These are phyloP conservation scores for Teunomyces funiuensis DNA, from an alignment of 805 yeast genomes.

Conservation along the genomic window DNA sequence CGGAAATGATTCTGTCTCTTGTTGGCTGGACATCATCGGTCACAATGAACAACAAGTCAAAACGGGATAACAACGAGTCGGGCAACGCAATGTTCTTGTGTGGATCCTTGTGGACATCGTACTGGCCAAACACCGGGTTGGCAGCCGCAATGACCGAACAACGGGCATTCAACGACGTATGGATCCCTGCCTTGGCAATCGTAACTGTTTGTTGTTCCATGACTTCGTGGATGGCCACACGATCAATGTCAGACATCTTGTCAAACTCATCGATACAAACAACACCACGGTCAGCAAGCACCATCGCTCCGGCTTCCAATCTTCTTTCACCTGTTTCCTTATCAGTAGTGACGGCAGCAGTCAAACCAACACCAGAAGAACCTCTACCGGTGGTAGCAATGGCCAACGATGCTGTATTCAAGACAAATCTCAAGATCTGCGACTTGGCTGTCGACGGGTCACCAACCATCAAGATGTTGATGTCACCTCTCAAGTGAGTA, in stretches of 20 bases:
- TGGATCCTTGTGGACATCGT: constrained; percentile 93
- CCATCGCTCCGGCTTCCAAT: constrained; percentile 99
- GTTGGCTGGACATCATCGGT: constrained; percentile 90
- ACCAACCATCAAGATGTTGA: constrained; percentile 94
- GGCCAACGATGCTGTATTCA: constrained; percentile 92
- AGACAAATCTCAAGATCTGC: constrained; percentile 88
- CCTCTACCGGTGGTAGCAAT: constrained; percentile 99
- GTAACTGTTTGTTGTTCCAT: constrained; percentile 99
- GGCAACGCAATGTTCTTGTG: constrained; percentile 96
- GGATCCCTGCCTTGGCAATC: constrained; percentile 97
- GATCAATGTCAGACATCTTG: constrained; percentile 94
- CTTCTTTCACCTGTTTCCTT: constrained; percentile 96
- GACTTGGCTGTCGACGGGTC: constrained; percentile 99
- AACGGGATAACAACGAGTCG: constrained; percentile 93
- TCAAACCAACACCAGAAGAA: constrained; percentile 99
- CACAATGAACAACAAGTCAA: constrained; percentile 90
- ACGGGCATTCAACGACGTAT: constrained; percentile 92
- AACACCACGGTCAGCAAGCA: constrained; percentile 92
- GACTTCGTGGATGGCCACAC: constrained; percentile 98
- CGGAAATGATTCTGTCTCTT: constrained; percentile 84
- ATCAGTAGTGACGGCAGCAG: constrained; percentile 97
- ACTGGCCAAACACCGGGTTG: constrained; percentile 95
- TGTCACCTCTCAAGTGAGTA: constrained; percentile 96
- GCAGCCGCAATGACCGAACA: constrained; percentile 98
- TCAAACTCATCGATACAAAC: constrained; percentile 99